phyloP scores from a whole-genome alignment of 371 early-diverging fungal species.

The Mucor saturninus region DNA sequence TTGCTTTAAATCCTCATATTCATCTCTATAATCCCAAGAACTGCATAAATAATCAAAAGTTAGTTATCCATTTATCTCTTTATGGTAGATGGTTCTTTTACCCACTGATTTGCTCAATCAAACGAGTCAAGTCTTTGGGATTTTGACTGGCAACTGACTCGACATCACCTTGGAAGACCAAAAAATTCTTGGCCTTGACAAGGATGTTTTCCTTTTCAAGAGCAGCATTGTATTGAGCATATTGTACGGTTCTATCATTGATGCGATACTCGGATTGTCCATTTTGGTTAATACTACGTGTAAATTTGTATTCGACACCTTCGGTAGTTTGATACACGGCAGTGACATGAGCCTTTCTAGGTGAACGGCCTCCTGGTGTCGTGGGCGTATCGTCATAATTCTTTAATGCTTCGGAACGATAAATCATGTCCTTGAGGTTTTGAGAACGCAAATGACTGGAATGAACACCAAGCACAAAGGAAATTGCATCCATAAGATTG shows the following conservation, averaged over 20 bases:
- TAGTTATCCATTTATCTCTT: too few relatives aligned
- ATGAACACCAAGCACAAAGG: conserved; percentile 96
- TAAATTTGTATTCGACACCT: conserved; percentile 63
- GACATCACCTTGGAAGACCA: conserved; percentile 99
- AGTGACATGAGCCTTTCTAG: conserved; percentile 74
- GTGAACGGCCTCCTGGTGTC: conserved; percentile 33
- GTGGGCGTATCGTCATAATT: conserved; percentile 25
- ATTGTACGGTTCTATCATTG: conserved; percentile 73
- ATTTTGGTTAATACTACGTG: conserved; percentile 68
- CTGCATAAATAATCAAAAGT: conserved; percentile 30
- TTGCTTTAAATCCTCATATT: conserved; percentile 86
- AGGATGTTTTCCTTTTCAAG: conserved; percentile 92
- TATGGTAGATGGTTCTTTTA: too few relatives aligned
- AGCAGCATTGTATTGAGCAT: conserved; percentile 74
- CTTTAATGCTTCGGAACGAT: conserved; percentile 67
- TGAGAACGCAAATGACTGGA: conserved; percentile 87
- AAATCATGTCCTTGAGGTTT: conserved; percentile 90
- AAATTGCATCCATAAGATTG: conserved; percentile 99
- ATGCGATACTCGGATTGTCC: conserved; percentile 91
- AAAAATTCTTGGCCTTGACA: conserved; percentile 95
- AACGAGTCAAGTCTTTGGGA: conserved; percentile 89
- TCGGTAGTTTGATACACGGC: conserved; percentile 77
- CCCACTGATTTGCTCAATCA: conserved; percentile 98
- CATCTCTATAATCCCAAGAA: conserved; percentile 85
- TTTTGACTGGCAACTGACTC: conserved; percentile 97